These are phyloP conservation scores for Ogataea nonfermentans DNA, from an alignment of 805 yeast genomes.

Conservation along the genomic window DNA sequence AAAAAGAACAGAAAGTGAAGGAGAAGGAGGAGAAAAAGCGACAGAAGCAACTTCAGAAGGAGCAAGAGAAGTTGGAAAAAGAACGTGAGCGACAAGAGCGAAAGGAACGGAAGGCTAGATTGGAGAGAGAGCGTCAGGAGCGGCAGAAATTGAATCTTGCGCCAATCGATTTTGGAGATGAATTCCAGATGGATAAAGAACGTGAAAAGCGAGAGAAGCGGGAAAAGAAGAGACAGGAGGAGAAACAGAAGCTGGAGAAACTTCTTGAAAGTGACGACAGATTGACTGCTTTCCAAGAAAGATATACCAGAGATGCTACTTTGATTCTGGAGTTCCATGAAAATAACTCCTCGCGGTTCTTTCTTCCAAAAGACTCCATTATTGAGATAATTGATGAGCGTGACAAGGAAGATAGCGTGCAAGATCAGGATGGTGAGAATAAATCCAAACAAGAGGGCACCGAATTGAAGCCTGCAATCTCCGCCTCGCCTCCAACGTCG, in stretches of 20 bases:
- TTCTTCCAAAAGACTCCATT: conserved; percentile 73
- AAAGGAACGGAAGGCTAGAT: conserved; percentile 17
- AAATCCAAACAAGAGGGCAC: not conserved
- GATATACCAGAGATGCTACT: conserved; percentile 65
- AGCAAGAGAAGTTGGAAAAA: conserved; percentile 21
- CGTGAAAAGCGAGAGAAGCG: conserved; percentile 17
- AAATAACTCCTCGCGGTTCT: conserved; percentile 68
- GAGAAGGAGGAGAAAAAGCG: conserved; percentile 25
- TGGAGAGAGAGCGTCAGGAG: conserved; percentile 19
- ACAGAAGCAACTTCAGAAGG: conserved; percentile 25
- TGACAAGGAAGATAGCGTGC: conserved; percentile 21
- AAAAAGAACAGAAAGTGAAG: conserved; percentile 24
- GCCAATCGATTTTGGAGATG: conserved; percentile 17
- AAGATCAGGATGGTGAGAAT: not conserved
- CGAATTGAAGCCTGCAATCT: conserved; percentile 9
- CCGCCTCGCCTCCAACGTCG: conserved; percentile 13
- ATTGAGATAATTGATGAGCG: conserved; percentile 51
- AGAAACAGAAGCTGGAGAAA: conserved; percentile 16
- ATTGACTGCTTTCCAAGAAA: conserved; percentile 74
- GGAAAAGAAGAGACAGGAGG: conserved; percentile 22
- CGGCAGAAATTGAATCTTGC: conserved; percentile 15
- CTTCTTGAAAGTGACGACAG: conserved; percentile 46
- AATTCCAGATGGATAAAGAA: conserved; percentile 18
- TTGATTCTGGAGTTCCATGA: conserved; percentile 84
- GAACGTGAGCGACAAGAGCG: conserved; percentile 23